Evolutionary conservation across 805 yeast genomes (phyloP), one percentile per base, ranked within the genome.

Genomic region (Yueomyces sp.): DNA sequence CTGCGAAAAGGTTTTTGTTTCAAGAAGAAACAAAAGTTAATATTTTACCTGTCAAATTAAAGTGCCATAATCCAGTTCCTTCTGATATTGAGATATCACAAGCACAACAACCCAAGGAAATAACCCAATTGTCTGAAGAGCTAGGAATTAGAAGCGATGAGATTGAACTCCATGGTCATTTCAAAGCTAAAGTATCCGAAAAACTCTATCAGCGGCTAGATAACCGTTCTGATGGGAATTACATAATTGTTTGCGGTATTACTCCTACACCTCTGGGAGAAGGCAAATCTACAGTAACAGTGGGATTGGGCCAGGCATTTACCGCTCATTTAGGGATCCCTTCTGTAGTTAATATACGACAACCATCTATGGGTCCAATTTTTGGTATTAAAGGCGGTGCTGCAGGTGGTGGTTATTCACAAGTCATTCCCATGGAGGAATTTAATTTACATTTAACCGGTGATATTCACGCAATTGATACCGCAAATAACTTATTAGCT

Each of bases 361-460:
- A 90, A 64, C 97, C 97, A 30, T 83, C 94, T 7, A 86, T 90
- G 96, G 97, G 97, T 37, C 98, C 98, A 42, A 90, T 97, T 26
- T 90, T 90, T 56, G 98, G 98, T 63, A 87, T 90, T 55, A 90
- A 90, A 68, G 98, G 98, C 58, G 97, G 97, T 64, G 98, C 98
- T 45, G 97, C 97, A 26, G 98, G 98, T 55, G 98, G 97, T 60
- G 97, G 97, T 40, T 90, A 87, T 65, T 76, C 97, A 2, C 97
- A 90, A 67, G 97, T 90, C 40, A 88, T 90, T 54, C 97, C 97
- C 42, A 90, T 90, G 96, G 98, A 90, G 65, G 96, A 90, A 67
- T 90, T 90, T 72, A 90, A 92, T 69, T 77, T 92, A 85, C 97
- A 90, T 63, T 72, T 90, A 52, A 90, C 97, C 42, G 97, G 97